Percentiles rank a stretch among this genome's conserved stretches.
Evolutionary conservation across 192 early-diverging fungal species (phyloP).

Genomic region (Cetraspora pellucida): DNA sequence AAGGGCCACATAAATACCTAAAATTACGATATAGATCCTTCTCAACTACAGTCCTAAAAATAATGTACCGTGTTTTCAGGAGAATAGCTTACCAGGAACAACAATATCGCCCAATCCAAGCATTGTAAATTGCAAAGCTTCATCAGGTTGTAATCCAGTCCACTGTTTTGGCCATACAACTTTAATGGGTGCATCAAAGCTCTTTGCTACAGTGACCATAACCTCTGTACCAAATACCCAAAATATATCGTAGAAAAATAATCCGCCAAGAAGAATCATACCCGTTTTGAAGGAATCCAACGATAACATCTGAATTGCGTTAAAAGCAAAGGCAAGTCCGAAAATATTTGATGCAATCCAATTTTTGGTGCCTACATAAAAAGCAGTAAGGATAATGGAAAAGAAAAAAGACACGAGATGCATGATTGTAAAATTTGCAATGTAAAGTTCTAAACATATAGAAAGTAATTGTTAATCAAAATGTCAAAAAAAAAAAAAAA

Average conservation of each 20-base stretch:
- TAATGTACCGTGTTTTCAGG: not conserved
- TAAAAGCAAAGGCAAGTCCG: constrained; percentile 84
- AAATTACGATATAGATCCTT: not conserved
- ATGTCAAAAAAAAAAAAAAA: not conserved
- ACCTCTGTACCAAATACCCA: constrained; percentile 99
- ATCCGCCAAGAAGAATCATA: constrained; percentile 86
- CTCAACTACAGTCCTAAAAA: not conserved
- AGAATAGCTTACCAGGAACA: constrained; percentile 71
- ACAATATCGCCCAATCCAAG: constrained; percentile 97
- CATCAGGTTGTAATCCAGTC: constrained; percentile 51
- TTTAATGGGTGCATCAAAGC: constrained; percentile 97
- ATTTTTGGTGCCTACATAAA: constrained; percentile 85
- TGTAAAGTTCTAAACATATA: constrained; percentile 50
- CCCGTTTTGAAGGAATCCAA: constrained; percentile 96
- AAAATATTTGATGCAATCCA: constrained; percentile 92
- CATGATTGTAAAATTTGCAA: constrained; percentile 62
- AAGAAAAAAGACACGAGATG: constrained; percentile 63
- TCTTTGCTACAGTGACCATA: constrained; percentile 97
- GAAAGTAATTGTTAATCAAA: not conserved
- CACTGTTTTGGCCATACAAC: constrained; percentile 84
- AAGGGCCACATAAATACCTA: constrained; percentile 88
- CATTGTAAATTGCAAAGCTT: constrained; percentile 76
- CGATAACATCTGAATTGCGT: constrained; percentile 82
- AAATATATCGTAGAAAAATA: constrained; percentile 97
- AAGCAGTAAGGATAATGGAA: constrained; percentile 63